Conservation (phyloP, 176 grass and related monocot genomes). For the Cenchrus purpureus region DNA sequence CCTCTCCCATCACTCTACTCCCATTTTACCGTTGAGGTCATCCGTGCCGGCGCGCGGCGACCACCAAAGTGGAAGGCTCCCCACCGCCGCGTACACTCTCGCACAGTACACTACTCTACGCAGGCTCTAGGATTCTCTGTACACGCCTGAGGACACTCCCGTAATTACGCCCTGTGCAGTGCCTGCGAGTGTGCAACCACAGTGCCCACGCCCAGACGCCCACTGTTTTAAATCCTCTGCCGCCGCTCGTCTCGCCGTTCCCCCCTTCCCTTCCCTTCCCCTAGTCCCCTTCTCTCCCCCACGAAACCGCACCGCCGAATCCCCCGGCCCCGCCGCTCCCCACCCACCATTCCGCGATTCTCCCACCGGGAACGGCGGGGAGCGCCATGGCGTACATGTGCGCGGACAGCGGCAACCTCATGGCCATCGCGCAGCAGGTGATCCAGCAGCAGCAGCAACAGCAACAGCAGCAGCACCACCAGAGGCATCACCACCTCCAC, state of each 20-base stretch:
- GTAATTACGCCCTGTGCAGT: slow-evolving; percentile 10
- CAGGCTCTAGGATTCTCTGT: slow-evolving; percentile 8
- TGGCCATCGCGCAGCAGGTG: slow-evolving; percentile 99
- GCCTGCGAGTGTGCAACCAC: slow-evolving; percentile 26
- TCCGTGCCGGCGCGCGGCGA: slow-evolving; percentile 5
- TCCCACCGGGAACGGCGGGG: slow-evolving; percentile 21
- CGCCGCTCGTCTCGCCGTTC: slow-evolving; percentile 50
- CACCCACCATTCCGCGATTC: slow-evolving; percentile 16
- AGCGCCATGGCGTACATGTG: slow-evolving; percentile 93
- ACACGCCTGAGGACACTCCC: slow-evolving; percentile 23
- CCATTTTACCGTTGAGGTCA: slow-evolving; percentile 62
- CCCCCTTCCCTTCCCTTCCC: neutral
- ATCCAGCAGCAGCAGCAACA: slow-evolving; percentile 91
- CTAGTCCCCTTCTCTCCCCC: neutral
- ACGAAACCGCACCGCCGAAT: slow-evolving; percentile 15
- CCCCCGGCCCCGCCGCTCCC: slow-evolving; percentile 4
- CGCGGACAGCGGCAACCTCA: slow-evolving; percentile 97
- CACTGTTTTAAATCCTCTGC: slow-evolving; percentile 81
- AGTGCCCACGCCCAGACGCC: slow-evolving; percentile 34
- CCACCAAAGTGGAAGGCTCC: neutral
- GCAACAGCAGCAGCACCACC: slow-evolving; percentile 62
- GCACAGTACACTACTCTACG: slow-evolving; percentile 2
- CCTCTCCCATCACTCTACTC: neutral
- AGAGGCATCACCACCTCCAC: slow-evolving; percentile 53
- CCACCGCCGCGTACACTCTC: neutral